These are phyloP conservation scores for Linnemannia hyalina DNA, from an alignment of 192 early-diverging fungal genomes.

Conservation along the genomic window DNA sequence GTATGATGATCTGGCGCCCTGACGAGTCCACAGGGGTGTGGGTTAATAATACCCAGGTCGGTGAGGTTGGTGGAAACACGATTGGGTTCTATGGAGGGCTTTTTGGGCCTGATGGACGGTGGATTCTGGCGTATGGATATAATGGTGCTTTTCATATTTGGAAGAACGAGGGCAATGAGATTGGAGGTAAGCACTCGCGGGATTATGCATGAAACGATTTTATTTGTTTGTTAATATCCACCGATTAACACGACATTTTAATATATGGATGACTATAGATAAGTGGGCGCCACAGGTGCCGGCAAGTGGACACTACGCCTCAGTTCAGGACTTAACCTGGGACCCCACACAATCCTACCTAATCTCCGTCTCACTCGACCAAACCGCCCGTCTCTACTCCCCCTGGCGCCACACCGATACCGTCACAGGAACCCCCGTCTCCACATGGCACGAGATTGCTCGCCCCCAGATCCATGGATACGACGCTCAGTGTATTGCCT, in stretches of 20 bases:
- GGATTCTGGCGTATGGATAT: constrained; percentile 83
- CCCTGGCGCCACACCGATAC: constrained; percentile 69
- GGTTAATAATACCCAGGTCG: constrained; percentile 86
- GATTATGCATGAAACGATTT: too few relatives aligned
- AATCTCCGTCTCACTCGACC: constrained; percentile 85
- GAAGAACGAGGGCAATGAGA: constrained; percentile 63
- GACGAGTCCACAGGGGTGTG: constrained; percentile 85
- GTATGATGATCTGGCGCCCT: constrained; percentile 91
- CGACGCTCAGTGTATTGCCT: constrained; percentile 89
- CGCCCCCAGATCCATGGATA: constrained; percentile 98
- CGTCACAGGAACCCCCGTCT: constrained; percentile 11
- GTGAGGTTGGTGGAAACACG: constrained; percentile 87
- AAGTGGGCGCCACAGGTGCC: constrained; percentile 81
- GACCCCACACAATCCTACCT: constrained; percentile 80
- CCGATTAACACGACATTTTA: neutral
- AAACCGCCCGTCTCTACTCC: constrained; percentile 88
- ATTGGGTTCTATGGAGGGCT: constrained; percentile 87
- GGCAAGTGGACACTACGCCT: constrained; percentile 84
- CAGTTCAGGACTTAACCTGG: constrained; percentile 89
- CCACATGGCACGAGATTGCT: constrained; percentile 91
- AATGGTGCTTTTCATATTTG: constrained; percentile 90
- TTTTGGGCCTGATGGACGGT: constrained; percentile 73
- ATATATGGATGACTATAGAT: constrained; percentile 18
- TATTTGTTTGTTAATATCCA: too few relatives aligned
- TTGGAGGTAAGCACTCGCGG: constrained; percentile 16